These are phyloP conservation scores for Auricularia sp. DNA, from an alignment of 768 basidiomycete genomes.

Conservation along the genomic window DNA sequence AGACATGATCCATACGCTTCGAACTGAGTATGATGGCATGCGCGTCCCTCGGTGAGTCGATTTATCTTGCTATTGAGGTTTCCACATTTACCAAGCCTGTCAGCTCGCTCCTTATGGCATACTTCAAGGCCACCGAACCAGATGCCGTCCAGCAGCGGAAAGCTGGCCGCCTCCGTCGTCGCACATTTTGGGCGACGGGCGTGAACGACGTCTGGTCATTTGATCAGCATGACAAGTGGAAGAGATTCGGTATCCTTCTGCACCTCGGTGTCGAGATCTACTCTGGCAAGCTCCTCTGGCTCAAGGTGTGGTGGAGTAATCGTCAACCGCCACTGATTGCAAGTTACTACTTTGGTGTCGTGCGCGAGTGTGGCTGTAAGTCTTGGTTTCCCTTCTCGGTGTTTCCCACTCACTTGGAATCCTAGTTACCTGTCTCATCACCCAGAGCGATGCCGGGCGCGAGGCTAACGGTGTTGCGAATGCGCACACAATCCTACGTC, in stretches of 20 bases:
- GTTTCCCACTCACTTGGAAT: too few relatives aligned
- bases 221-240: slow-evolving; percentile 19
- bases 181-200: slow-evolving; percentile 10
- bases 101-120: not conserved
- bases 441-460: too few relatives aligned
- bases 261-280: slow-evolving; percentile 10
- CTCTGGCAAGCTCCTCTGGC: slow-evolving; percentile 19
- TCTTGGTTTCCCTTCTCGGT: not conserved
- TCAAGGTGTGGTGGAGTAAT: slow-evolving; percentile 35
- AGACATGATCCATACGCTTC: not conserved
- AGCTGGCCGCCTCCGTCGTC: slow-evolving; percentile 20
- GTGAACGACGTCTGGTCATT: slow-evolving; percentile 14
- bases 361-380: slow-evolving; percentile 14
- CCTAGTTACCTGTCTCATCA: too few relatives aligned
- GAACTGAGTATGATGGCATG: not conserved
- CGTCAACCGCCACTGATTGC: slow-evolving; percentile 17
- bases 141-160: slow-evolving; percentile 31
- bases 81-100: not conserved
- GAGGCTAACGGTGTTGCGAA: too few relatives aligned
- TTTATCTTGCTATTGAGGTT: not conserved
- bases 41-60: not conserved
- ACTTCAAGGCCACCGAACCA: not conserved
- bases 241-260: slow-evolving; percentile 8
- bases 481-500: too few relatives aligned
- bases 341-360: slow-evolving; percentile 25